A percentile compares a stretch with the other conserved stretches of the same genome.
These are phyloP conservation scores for Trichopus zeylanicus DNA, from an alignment of 116 monocot genomes.

Conservation along the genomic window DNA sequence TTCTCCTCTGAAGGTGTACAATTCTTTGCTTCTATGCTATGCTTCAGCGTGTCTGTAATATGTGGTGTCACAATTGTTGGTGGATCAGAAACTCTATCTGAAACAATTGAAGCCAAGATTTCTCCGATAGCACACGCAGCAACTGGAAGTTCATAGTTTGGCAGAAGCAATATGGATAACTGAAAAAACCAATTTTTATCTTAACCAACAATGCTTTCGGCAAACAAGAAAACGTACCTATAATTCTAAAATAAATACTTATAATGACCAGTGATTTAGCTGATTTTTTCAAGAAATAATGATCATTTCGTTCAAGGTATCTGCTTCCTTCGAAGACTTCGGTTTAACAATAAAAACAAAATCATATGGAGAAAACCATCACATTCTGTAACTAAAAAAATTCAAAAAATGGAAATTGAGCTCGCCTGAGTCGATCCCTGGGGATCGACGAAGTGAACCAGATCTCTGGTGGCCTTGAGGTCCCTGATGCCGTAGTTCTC, in stretches of 20 bases:
- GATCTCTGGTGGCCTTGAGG: slow-evolving; percentile 9
- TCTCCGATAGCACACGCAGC: slow-evolving; percentile 61
- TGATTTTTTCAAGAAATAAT: too few species aligned
- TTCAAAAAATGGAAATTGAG: not conserved
- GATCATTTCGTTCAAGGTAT: too few species aligned
- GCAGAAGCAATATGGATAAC: slow-evolving; percentile 45
- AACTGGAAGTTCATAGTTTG: slow-evolving; percentile 50
- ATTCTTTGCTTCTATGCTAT: slow-evolving; percentile 12
- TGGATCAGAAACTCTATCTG: slow-evolving; percentile 13
- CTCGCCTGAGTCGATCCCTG: slow-evolving; percentile 20
- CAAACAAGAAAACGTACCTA: too few species aligned
- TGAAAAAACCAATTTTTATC: too few species aligned
- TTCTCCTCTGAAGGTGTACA: slow-evolving; percentile 1
- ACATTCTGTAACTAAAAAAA: not conserved
- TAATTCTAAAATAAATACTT: too few species aligned
- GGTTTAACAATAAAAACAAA: too few species aligned
- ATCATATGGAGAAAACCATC: too few species aligned
- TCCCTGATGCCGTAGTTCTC: slow-evolving; percentile 20
- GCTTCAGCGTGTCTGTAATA: slow-evolving; percentile 17
- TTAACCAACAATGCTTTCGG: too few species aligned
- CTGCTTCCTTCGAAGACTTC: too few species aligned
- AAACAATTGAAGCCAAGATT: slow-evolving; percentile 27
- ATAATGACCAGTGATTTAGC: too few species aligned
- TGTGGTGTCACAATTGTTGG: slow-evolving; percentile 31
- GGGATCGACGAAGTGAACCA: slow-evolving; percentile 24